phyloP scores from a whole-genome alignment of 2,329 filamentous ascomycete species.

The Lasiodiplodia theobromae region DNA sequence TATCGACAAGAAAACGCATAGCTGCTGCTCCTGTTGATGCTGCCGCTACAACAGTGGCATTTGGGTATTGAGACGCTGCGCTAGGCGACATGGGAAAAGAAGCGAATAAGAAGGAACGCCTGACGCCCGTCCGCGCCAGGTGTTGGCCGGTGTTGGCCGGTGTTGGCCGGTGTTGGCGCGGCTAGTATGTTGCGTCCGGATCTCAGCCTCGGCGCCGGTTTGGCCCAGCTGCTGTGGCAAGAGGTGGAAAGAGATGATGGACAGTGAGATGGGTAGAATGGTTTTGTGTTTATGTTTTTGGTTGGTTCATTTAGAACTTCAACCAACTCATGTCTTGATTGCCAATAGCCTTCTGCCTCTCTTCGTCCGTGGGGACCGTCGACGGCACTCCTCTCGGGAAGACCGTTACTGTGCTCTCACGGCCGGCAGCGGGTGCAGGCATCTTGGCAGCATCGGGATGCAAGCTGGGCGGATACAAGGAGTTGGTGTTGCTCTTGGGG shows the following conservation, averaged over 20 bases:
- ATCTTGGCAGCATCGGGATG: conserved; percentile 33
- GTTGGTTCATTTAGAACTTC: conserved; percentile 58
- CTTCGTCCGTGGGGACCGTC: conserved; percentile 34
- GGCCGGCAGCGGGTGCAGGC: conserved; percentile 47
- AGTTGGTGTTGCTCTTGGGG: conserved; percentile 53
- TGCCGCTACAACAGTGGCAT: neutral
- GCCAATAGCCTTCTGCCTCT: conserved; percentile 38
- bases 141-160: neutral
- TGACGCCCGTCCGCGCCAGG: conserved; percentile 13
- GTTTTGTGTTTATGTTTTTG: neutral
- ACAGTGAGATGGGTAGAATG: neutral
- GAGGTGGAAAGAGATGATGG: neutral
- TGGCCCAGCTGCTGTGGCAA: neutral
- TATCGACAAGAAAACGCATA: conserved; percentile 24
- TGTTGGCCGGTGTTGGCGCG: neutral
- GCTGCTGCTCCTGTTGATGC: neutral
- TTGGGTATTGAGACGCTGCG: conserved; percentile 17
- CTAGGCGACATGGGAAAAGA: conserved; percentile 17
- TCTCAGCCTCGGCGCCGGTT: neutral
- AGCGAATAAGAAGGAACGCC: conserved; percentile 14
- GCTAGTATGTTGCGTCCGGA: neutral
- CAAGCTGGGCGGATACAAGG: conserved; percentile 33
- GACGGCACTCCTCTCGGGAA: conserved; percentile 46
- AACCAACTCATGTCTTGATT: conserved; percentile 79
- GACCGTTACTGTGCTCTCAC: conserved; percentile 45